These are phyloP conservation scores for Echites panduratus DNA, from an alignment of 257 asterid genomes.

Conservation along the genomic window DNA sequence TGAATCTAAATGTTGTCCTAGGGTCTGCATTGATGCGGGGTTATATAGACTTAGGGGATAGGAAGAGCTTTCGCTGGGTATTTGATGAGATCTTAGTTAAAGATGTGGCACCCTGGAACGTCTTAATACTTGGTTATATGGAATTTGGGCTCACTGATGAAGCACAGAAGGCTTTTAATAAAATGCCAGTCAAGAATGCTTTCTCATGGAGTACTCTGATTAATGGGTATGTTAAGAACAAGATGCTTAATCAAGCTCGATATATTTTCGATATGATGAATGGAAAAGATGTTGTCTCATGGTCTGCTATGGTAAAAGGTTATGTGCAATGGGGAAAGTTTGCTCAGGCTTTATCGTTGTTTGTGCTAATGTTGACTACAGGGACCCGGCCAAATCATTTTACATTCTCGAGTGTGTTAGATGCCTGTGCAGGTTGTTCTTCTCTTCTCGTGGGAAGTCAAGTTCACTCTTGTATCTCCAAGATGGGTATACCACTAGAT, in stretches of 20 bases:
- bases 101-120: constrained; percentile 65
- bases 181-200: constrained; percentile 50
- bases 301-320: constrained; percentile 80
- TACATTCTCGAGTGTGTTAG: constrained; percentile 53
- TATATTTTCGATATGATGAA: constrained; percentile 29
- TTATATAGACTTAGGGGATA: constrained; percentile 42
- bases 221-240: constrained; percentile 56
- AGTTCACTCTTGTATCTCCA: constrained; percentile 45
- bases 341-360: constrained; percentile 45
- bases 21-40: constrained; percentile 83
- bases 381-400: constrained; percentile 59
- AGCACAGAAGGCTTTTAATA: constrained; percentile 47
- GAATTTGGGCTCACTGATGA: constrained; percentile 51
- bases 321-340: constrained; percentile 41
- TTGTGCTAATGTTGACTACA: constrained; percentile 45
- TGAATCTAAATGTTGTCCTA: constrained; percentile 41
- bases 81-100: constrained; percentile 57
- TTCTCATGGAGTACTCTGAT: constrained; percentile 68
- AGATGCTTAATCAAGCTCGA: constrained; percentile 44
- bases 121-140: constrained; percentile 58
- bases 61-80: constrained; percentile 33
- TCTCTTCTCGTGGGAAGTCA: constrained; percentile 60
- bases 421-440: constrained; percentile 67
- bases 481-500: constrained; percentile 50
- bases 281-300: constrained; percentile 61